Evolutionary conservation across 257 asterid species (phyloP).

Genomic region (Lycium barbarum): DNA sequence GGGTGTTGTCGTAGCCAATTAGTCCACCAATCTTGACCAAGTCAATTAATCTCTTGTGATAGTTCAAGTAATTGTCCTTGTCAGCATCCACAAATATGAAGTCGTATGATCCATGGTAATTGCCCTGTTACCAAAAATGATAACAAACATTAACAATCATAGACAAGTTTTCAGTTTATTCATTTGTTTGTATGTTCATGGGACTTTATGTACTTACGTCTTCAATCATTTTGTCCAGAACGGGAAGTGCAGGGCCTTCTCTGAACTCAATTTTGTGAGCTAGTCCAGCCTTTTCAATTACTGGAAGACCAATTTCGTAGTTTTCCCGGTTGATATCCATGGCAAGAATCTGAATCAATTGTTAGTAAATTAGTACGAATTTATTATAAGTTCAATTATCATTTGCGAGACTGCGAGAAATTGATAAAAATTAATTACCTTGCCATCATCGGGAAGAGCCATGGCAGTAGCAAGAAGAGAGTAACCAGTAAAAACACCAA

Average conservation of each 20-base stretch:
- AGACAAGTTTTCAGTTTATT: neutral
- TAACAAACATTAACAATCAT: neutral
- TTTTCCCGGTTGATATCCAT: conserved; percentile 62
- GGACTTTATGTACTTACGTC: neutral
- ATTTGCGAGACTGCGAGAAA: neutral
- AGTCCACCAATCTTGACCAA: conserved; percentile 65
- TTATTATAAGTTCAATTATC: neutral
- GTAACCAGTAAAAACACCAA: conserved; percentile 70
- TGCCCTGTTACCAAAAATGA: conserved; percentile 43
- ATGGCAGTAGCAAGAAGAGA: conserved; percentile 67
- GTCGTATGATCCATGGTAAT: conserved; percentile 57
- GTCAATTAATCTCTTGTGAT: conserved; percentile 55
- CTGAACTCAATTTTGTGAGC: conserved; percentile 56
- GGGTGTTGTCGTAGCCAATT: conserved; percentile 67
- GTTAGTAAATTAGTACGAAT: neutral
- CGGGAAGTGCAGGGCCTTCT: conserved; percentile 35
- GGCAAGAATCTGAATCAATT: conserved; percentile 48
- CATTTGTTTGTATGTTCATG: neutral
- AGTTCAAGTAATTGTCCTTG: conserved; percentile 59
- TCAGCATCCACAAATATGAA: conserved; percentile 76
- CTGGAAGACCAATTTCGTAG: conserved; percentile 59
- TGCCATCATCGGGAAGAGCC: conserved; percentile 64
- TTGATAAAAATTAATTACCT: conserved; percentile 33
- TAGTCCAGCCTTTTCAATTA: conserved; percentile 53
- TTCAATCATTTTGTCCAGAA: conserved; percentile 37